Evolutionary conservation across 2,329 filamentous ascomycete species (phyloP).

Genomic region (Stemphylium beticola): DNA sequence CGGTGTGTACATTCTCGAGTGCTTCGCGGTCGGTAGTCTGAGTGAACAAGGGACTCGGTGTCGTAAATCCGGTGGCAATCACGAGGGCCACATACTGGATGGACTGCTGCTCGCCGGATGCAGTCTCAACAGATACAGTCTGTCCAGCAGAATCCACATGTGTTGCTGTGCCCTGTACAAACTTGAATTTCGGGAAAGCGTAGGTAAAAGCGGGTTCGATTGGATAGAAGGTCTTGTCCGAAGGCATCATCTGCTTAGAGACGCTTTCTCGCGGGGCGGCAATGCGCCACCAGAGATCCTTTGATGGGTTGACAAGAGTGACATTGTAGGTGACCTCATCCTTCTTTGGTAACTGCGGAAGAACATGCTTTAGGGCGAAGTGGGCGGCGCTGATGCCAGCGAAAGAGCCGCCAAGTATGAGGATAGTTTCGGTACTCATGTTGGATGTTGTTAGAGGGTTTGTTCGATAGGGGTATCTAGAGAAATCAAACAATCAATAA

Average conservation of each 20-base stretch:
- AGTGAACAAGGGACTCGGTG: constrained; percentile 55
- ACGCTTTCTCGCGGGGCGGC: constrained; percentile 61
- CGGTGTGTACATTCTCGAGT: constrained; percentile 42
- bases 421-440: constrained; percentile 46
- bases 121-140: constrained; percentile 50
- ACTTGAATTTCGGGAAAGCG: constrained; percentile 54
- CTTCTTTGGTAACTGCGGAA: constrained; percentile 45
- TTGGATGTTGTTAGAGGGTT: constrained; percentile 7
- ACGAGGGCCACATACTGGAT: constrained; percentile 61
- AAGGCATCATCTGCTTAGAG: constrained; percentile 57
- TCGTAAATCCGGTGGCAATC: constrained; percentile 62
- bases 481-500: constrained; percentile 7
- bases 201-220: constrained; percentile 62
- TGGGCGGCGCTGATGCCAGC: constrained; percentile 47
- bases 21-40: constrained; percentile 42
- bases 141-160: constrained; percentile 55
- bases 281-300: constrained; percentile 61
- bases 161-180: constrained; percentile 60
- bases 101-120: constrained; percentile 37
- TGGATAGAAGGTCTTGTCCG: constrained; percentile 58
- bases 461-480: constrained; percentile 12
- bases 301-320: constrained; percentile 62
- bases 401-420: constrained; percentile 46
- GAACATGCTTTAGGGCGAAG: constrained; percentile 43
- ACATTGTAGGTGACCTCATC: constrained; percentile 56